Conservation (phyloP, 305 asterid genomes). For the Solanum aculeatissimum region DNA sequence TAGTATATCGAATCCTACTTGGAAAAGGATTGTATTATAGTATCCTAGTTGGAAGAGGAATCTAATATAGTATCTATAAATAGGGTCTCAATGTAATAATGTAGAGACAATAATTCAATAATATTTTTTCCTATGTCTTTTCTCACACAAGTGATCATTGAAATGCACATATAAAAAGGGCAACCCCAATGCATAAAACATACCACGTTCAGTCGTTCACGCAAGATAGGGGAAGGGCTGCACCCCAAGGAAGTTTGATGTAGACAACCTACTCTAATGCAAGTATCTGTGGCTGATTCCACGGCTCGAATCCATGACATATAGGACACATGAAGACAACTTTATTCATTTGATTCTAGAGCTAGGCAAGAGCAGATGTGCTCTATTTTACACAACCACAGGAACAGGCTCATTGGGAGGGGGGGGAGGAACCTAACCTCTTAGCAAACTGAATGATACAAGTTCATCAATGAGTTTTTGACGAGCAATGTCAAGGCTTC, state of each 20-base stretch:
- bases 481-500: conserved; percentile 85
- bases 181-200: neutral
- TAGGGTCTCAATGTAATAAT: too few species aligned
- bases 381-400: neutral
- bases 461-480: conserved; percentile 93
- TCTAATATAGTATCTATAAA: too few species aligned
- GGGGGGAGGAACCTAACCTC: too few species aligned
- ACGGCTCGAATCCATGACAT: neutral
- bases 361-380: neutral
- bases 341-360: neutral
- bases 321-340: neutral
- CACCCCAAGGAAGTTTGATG: neutral
- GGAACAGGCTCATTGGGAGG: neutral
- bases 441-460: conserved; percentile 59
- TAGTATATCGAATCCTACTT: too few species aligned
- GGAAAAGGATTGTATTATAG: too few species aligned
- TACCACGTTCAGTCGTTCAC: neutral
- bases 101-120: too few species aligned
- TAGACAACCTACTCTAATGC: neutral
- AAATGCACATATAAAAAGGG: neutral
- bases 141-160: neutral
- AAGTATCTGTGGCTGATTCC: neutral
- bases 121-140: too few species aligned
- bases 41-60: too few species aligned
- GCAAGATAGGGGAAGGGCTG: neutral